Conservation (phyloP, 352 stramenopile species). For the Globisporangium irregulare region DNA sequence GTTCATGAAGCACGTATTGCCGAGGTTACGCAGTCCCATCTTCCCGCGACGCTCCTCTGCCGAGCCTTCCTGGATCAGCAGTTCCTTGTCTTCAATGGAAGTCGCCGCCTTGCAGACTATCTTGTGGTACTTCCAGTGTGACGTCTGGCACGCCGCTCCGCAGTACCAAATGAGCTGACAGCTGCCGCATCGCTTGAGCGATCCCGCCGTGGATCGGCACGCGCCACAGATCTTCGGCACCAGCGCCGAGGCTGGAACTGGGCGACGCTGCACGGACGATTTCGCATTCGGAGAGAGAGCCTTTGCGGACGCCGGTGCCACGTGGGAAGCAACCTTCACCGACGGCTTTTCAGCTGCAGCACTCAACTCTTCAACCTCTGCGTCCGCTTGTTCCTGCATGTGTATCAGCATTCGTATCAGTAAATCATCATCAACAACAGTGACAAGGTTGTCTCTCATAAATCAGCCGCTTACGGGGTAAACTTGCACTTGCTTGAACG, state of each 20-base stretch:
- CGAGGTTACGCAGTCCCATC: constrained; percentile 74
- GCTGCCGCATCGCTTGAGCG: constrained; percentile 67
- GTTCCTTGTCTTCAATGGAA: constrained; percentile 38
- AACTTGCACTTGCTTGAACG: constrained; percentile 73
- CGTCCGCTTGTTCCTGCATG: constrained; percentile 32
- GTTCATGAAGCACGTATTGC: constrained; percentile 86
- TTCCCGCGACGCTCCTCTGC: constrained; percentile 63
- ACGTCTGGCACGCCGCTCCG: constrained; percentile 57
- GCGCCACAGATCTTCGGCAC: constrained; percentile 65
- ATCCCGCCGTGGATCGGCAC: constrained; percentile 40
- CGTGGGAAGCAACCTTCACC: constrained; percentile 8
- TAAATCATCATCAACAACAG: background rate
- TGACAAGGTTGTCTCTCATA: background rate
- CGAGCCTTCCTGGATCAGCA: constrained; percentile 36
- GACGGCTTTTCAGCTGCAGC: constrained; percentile 19
- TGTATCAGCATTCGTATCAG: background rate
- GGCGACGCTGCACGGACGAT: constrained; percentile 19
- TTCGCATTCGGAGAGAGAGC: constrained; percentile 20
- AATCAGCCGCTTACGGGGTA: constrained; percentile 44
- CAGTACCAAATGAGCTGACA: constrained; percentile 85
- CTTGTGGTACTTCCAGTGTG: constrained; percentile 85
- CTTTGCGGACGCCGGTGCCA: background rate
- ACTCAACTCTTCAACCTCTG: constrained; percentile 23
- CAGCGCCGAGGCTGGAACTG: constrained; percentile 15
- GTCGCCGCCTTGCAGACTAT: constrained; percentile 41